A percentile compares a stretch with the other conserved stretches of the same genome.
Evolutionary conservation across 352 stramenopile genomes (phyloP).

Genomic region (Poterioochromonas sp.): DNA sequence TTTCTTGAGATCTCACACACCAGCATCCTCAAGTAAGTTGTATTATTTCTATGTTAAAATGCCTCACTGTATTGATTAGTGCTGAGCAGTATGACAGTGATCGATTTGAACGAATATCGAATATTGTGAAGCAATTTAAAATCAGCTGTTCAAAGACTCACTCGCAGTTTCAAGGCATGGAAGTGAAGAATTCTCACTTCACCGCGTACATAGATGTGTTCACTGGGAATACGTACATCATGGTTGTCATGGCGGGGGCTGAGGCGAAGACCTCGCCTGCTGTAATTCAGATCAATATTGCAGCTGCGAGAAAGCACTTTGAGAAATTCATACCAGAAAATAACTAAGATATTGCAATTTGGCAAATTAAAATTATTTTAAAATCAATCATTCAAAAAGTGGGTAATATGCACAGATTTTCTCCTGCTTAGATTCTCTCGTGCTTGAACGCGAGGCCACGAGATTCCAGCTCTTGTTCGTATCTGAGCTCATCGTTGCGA

Average conservation of each 20-base stretch:
- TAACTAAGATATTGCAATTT: too few relatives aligned
- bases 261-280: constrained; percentile 58
- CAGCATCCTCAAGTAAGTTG: constrained; percentile 51
- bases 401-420: too few relatives aligned
- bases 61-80: background rate
- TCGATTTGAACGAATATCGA: constrained; percentile 99
- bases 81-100: constrained; percentile 84
- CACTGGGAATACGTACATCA: constrained; percentile 95
- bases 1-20: constrained; percentile 97
- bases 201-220: constrained; percentile 96
- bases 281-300: constrained; percentile 93
- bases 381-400: too few relatives aligned
- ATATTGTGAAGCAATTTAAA: constrained; percentile 99
- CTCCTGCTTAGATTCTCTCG: constrained; percentile 7
- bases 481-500: constrained; percentile 10
- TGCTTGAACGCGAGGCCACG: constrained; percentile 14
- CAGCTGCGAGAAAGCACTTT: constrained; percentile 84
- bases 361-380: too few relatives aligned
- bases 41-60: constrained; percentile 37
- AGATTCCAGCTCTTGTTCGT: constrained; percentile 9
- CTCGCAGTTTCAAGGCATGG: constrained; percentile 94
- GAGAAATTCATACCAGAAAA: constrained; percentile 90
- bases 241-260: constrained; percentile 86
- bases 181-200: constrained; percentile 85
- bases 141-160: constrained; percentile 94